Base-by-base conservation (phyloP, 768 basidiomycete species). In the Rhizopogon rudus region DNA sequence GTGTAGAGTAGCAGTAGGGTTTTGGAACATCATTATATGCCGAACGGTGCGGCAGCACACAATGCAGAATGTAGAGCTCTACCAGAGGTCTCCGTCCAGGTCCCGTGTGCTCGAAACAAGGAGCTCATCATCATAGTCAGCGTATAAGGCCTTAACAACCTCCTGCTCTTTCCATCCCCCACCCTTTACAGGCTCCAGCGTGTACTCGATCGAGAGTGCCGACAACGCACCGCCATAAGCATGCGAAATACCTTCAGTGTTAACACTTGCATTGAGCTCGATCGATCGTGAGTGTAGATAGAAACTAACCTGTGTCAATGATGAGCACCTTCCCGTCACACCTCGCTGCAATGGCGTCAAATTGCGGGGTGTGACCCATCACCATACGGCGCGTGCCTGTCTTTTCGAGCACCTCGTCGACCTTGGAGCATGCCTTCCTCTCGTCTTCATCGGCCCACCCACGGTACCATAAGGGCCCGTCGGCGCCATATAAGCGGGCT, bases 281-380 rank as follows among this genome's bases (percentile, higher is more conserved):
- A n/a, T 37, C 52, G 17, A 14, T 13, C 14, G 7, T 2, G 6
- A 2, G 39, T 25, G 14, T n/a, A 8, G 17, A 35, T 12, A 51
- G 51, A 57, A 25, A 58, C 71, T 49, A 46, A 86, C 91, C 93
- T 0, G 96, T 98, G 66, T 99, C 96, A 50, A 99, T 98, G 57
- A 98, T 89, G 61, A 98, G 87, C 43, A 98, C 83, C 63, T 90
- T 93, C n/a, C 92, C 94, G 40, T 83, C 78, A 66, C 97, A 99
- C 55, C 94, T 77, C 5, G 89, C 82, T 3, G 89, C 84, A 46
- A 98, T 95, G 60, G 82, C 82, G 80, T 91, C 57, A 42, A 97
- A 93, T 67, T 95, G 80, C 1, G 97, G 96, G 0, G 97, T 98
- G 69, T 98, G 97, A 0, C 96, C 96, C 93, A 97, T 94, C 44